Conservation (phyloP, 768 basidiomycete species). For the Boletus speciosus region DNA sequence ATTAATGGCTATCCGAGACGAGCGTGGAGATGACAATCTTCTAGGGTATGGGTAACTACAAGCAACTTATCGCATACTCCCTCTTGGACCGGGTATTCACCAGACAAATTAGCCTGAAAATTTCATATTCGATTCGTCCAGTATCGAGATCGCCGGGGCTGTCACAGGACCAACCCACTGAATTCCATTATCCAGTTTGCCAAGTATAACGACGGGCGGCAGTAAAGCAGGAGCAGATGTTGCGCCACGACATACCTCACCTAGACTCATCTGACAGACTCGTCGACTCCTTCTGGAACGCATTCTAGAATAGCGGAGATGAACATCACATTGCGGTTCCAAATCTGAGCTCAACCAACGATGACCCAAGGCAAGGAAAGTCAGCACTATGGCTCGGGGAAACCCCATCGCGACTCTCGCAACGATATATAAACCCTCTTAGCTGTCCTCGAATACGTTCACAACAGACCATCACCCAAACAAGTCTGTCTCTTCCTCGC, state of each 20-base stretch:
- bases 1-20: no score
- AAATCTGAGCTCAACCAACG: neutral
- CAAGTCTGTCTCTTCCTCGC: neutral
- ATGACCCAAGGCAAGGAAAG: neutral
- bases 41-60: no score
- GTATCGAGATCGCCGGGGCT: neutral
- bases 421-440: neutral
- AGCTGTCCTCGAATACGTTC: neutral
- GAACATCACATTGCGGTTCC: neutral
- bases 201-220: neutral
- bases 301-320: neutral
- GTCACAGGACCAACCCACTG: neutral
- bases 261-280: no score
- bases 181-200: neutral
- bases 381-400: neutral
- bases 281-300: no score
- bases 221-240: slow-evolving; percentile 11
- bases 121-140: neutral
- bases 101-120: neutral
- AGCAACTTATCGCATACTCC: no score
- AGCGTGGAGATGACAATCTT: no score
- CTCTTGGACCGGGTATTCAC: neutral
- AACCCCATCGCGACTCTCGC: neutral
- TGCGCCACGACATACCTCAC: neutral
- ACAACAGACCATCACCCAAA: neutral